Evolutionary conservation across 371 early-diverging fungal species (phyloP), one percentile per base, ranked within the genome.

Genomic region (Mortierella sp.): DNA sequence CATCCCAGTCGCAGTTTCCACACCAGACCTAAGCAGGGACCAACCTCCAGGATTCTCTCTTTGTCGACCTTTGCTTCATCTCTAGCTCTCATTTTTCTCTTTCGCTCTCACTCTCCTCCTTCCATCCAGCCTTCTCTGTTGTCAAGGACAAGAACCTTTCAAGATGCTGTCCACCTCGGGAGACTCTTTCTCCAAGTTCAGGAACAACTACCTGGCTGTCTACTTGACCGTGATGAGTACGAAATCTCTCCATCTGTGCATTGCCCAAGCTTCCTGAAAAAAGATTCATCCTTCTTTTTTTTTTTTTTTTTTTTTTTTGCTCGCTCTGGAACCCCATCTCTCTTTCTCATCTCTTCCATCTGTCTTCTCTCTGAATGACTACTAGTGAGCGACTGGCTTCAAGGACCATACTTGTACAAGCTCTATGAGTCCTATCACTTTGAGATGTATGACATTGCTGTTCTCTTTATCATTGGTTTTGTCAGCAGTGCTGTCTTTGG

Each of bases 391-490:
- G 93, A 93, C 70, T 92, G 92, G 92, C 83, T 94, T 25, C 93
- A 93, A 61, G 92, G 88, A 7, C 90, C 95, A 4, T 92, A 93
- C 66, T 68, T 90, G 9, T 94, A 93, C 74, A 84, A 88, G 25
- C 68, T 93, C 56, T 94, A 94, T 72, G 81, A 87, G 57, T 83
- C 81, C 7, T 91, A 92, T 66, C 85, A 86, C 25, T 88, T 88
- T 48, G 66, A 70, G 4, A 77, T 93, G 51, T 81, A 75, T 18
- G 79, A 88, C 7, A 93, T 94, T 65, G 92, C 91, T 6, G 80
- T 89, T 46, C 72, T 94, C 57, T 92, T 91, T 70, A 82, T 93
- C 56, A 88, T 88, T 5, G 95, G 94, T 1, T 94, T 93, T 80
- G 76, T 91, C 21, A 88, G 90, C 25, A 85, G 91, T 26, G 93